Base-by-base conservation (phyloP, 2,329 filamentous ascomycete genomes). In the Fusarium ramigenum region DNA sequence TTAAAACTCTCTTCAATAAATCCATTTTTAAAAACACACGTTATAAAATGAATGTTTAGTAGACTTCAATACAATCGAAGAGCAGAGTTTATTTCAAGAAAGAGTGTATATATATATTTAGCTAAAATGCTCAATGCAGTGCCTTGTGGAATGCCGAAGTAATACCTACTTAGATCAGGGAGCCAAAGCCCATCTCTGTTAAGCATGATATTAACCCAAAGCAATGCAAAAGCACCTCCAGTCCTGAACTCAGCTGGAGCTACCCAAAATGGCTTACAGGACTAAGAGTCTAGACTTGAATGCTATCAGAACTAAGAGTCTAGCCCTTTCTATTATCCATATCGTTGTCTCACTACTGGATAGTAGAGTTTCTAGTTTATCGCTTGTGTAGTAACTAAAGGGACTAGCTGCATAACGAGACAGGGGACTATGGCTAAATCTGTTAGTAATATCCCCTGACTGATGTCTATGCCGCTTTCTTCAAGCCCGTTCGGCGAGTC, bases 61-160 rank as follows among this genome's bases (percentile, higher is more conserved):
- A 23, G 5, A 16, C 9, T 42, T 15, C 2, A 10, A 16, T 9
- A 15, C 3, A n/a, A 10, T 10, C 10, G 4, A 5, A n/a, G 8
- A 42, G 8, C 8, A 42, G 21, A n/a, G 21, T 7, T n/a, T 2
- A n/a, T 21, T 16, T 42, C 0, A 16, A 23, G n/a, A 23, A 16
- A 18, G 15, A 16, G 40, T 16, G 6, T 43, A 42, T 42, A 34
- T 34, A 43, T 18, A 43, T 23, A 23, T 43, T 23, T 18, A 11
- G 9, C 40, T 23, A 16, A 7, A 43, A 11, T 23, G 15, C 4
- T 43, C 8, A 11, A 23, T 43, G 6, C 15, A 43, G 40, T 23
- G 7, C 9, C 14, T 16, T 43, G 10, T 18, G 15, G n/a, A 42
- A 23, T 43, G 40, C 16, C 10, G 0, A 43, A 43, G 15, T 43